Evolutionary conservation across 768 basidiomycete species (phyloP).

Genomic region (Mrakia blollopis): DNA sequence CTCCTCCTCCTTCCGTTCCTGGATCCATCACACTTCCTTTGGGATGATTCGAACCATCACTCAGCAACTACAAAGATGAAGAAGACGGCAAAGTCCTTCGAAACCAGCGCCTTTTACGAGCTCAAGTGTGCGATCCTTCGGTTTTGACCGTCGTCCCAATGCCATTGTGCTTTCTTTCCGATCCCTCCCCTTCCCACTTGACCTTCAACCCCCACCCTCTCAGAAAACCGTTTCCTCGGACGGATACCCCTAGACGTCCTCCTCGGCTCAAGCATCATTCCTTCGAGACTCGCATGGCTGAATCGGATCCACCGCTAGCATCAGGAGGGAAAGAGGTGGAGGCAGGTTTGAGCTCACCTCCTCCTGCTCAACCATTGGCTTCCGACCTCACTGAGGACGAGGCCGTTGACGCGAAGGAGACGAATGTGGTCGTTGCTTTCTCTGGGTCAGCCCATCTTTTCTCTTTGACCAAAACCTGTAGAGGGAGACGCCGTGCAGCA

Average conservation of each 20-base stretch:
- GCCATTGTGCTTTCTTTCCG: too few species aligned
- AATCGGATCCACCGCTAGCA: neutral
- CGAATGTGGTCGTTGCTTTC: neutral
- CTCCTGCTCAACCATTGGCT: neutral
- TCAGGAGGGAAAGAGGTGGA: neutral
- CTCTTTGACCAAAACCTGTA: neutral
- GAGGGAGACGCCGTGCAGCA: neutral
- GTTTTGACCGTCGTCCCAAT: too few species aligned
- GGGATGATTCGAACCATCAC: too few species aligned
- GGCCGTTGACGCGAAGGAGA: neutral
- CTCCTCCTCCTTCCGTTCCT: neutral
- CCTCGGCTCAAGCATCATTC: neutral
- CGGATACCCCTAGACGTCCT: neutral
- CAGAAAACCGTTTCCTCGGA: neutral
- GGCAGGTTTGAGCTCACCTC: neutral
- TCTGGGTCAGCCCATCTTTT: neutral
- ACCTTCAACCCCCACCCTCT: neutral
- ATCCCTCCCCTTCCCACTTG: too few species aligned
- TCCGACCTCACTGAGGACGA: neutral
- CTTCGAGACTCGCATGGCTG: neutral
- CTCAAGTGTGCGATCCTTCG: too few species aligned
- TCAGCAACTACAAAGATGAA: too few species aligned
- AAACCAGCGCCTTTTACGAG: too few species aligned
- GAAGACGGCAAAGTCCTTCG: too few species aligned
- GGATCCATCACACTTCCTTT: too few species aligned